A percentile compares a stretch with the other conserved stretches of the same genome.
Evolutionary conservation across 164 flowering plant species (phyloP).

Genomic region (Brasenia schreberi): DNA sequence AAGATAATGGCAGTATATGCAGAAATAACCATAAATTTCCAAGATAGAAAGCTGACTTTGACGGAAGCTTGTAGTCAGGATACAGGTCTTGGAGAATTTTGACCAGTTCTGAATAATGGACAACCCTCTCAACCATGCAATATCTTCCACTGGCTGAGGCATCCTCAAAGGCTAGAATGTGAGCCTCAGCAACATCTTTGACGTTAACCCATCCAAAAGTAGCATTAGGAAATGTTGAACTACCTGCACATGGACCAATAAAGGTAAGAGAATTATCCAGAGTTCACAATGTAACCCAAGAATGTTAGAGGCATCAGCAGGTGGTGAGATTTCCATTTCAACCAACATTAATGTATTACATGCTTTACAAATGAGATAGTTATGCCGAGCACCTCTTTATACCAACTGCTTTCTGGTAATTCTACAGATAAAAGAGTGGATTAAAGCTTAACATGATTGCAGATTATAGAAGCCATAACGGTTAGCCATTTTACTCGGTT

Average conservation of each 20-base stretch:
- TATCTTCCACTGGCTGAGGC: slow-evolving; percentile 50
- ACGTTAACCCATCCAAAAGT: slow-evolving; percentile 33
- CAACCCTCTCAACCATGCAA: slow-evolving; percentile 32
- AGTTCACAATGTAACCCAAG: neutral
- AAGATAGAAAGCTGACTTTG: slow-evolving; percentile 21
- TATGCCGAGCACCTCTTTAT: too few relatives aligned
- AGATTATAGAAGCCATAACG: too few relatives aligned
- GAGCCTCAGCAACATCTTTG: slow-evolving; percentile 47
- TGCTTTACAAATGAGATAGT: too few relatives aligned
- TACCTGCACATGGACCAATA: slow-evolving; percentile 12
- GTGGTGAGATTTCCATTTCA: too few relatives aligned
- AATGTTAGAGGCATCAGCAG: too few relatives aligned
- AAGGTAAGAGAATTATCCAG: neutral
- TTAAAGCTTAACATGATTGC: too few relatives aligned
- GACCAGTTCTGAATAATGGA: slow-evolving; percentile 20
- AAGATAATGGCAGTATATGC: neutral
- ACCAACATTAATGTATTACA: too few relatives aligned
- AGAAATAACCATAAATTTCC: neutral
- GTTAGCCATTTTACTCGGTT: too few relatives aligned
- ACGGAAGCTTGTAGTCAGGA: slow-evolving; percentile 25
- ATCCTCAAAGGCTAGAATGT: slow-evolving; percentile 43
- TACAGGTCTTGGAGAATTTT: slow-evolving; percentile 26
- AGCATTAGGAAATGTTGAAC: slow-evolving; percentile 21
- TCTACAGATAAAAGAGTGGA: too few relatives aligned
- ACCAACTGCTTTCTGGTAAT: too few relatives aligned